Conservation (phyloP, 805 yeast species). For the Lachancea quebecensis region DNA sequence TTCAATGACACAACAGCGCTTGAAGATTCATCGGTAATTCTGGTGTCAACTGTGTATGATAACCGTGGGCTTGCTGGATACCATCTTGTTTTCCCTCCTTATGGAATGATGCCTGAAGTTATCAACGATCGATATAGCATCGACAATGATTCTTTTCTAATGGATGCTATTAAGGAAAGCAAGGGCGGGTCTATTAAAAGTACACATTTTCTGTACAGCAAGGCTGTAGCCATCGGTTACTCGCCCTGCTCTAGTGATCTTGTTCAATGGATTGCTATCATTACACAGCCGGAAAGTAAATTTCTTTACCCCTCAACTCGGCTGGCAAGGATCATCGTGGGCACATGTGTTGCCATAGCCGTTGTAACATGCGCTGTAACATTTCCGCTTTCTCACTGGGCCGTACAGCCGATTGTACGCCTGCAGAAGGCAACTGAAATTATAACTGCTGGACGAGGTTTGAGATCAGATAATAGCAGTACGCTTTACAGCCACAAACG, state of each 20-base stretch:
- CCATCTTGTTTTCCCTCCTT: conserved; percentile 39
- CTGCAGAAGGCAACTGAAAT: conserved; percentile 75
- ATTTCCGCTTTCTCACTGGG: conserved; percentile 75
- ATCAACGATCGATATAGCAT: conserved; percentile 24
- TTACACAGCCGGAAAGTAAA: conserved; percentile 52
- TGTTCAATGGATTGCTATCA: conserved; percentile 64
- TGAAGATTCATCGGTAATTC: conserved; percentile 31
- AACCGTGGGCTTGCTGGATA: conserved; percentile 29
- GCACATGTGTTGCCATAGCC: conserved; percentile 74
- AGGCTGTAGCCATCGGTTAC: conserved; percentile 50
- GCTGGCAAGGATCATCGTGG: conserved; percentile 62
- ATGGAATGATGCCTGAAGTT: conserved; percentile 14
- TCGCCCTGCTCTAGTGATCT: conserved; percentile 38
- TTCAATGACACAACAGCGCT: conserved; percentile 38
- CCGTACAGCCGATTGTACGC: conserved; percentile 74
- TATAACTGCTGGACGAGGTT: conserved; percentile 37
- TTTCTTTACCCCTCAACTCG: conserved; percentile 59
- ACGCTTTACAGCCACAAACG: conserved; percentile 7
- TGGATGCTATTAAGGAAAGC: conserved; percentile 32
- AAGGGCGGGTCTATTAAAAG: conserved; percentile 38
- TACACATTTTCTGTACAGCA: conserved; percentile 32
- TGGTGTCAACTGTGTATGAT: conserved; percentile 26
- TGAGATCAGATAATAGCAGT: conserved; percentile 21
- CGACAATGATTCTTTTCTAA: conserved; percentile 29
- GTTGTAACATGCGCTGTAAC: conserved; percentile 68